These are phyloP conservation scores for Rubroboletus satanas DNA, from an alignment of 768 basidiomycete genomes.

Conservation along the genomic window DNA sequence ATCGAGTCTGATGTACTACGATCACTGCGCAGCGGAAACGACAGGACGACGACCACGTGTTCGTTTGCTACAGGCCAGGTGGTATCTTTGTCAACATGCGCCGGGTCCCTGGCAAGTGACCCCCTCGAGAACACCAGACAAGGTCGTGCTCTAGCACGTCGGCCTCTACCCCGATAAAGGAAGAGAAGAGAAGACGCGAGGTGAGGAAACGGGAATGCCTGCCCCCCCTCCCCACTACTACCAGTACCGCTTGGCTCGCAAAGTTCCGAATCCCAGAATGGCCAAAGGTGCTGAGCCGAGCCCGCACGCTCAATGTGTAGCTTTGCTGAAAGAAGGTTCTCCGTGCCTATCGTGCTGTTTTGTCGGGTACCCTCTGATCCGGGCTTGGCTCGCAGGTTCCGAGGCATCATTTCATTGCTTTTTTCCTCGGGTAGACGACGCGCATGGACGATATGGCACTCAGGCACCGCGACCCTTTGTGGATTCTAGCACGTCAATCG, in stretches of 20 bases:
- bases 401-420: neutral
- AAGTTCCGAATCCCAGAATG: neutral
- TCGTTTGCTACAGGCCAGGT: neutral
- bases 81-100: neutral
- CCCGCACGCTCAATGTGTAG: neutral
- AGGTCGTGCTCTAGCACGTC: too few species aligned
- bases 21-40: slow-evolving; percentile 1
- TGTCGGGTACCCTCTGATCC: slow-evolving; percentile 7
- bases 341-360: neutral
- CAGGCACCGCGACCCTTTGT: neutral
- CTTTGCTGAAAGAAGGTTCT: neutral
- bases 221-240: neutral
- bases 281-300: neutral
- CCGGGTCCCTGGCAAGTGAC: neutral
- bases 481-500: neutral
- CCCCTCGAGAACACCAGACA: neutral
- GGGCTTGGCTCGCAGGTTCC: neutral
- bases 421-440: neutral
- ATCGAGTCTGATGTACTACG: too few species aligned
- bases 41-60: neutral
- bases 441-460: neutral
- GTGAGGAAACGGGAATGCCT: neutral
- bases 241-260: neutral
- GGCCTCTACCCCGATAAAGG: neutral
- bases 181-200: too few species aligned